Evolutionary conservation across 2,329 filamentous ascomycete genomes (phyloP).

Genomic region (Beauveria rudraprayagi): DNA sequence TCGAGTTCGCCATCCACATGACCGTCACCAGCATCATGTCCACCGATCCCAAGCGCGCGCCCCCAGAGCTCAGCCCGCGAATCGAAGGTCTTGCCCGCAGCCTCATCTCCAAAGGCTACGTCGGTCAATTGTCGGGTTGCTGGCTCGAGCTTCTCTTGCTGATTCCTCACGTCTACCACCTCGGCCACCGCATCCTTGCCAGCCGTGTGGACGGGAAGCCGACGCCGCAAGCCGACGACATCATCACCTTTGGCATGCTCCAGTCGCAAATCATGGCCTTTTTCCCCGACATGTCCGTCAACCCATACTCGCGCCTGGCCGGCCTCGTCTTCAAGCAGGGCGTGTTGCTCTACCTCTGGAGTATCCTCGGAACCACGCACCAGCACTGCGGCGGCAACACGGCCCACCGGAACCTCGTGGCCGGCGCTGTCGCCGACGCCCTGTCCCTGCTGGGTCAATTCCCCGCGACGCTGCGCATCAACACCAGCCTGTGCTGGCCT

Average conservation of each 20-base stretch:
- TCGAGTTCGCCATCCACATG: slow-evolving; percentile 42
- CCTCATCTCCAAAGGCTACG: slow-evolving; percentile 24
- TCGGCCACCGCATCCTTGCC: slow-evolving; percentile 32
- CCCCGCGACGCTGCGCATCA: slow-evolving; percentile 25
- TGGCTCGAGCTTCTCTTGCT: slow-evolving; percentile 31
- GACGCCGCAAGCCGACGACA: slow-evolving; percentile 28
- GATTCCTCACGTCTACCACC: slow-evolving; percentile 32
- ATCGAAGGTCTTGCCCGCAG: slow-evolving; percentile 23
- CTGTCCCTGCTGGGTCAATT: slow-evolving; percentile 25
- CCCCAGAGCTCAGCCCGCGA: slow-evolving; percentile 23
- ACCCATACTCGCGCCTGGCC: slow-evolving; percentile 29
- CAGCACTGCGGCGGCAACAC: slow-evolving; percentile 13
- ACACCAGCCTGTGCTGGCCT: slow-evolving; percentile 33
- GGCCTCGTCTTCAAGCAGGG: slow-evolving; percentile 38
- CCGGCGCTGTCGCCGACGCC: slow-evolving; percentile 23
- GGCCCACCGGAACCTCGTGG: slow-evolving; percentile 20
- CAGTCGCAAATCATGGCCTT: slow-evolving; percentile 34
- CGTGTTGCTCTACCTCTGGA: slow-evolving; percentile 34
- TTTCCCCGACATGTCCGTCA: slow-evolving; percentile 27
- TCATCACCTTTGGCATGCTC: slow-evolving; percentile 34
- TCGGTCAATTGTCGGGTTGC: slow-evolving; percentile 30
- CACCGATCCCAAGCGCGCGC: slow-evolving; percentile 24
- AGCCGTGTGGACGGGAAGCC: slow-evolving; percentile 18
- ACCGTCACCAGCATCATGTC: slow-evolving; percentile 40
- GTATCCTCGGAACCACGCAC: slow-evolving; percentile 23